Percentiles rank a stretch among this genome's conserved stretches.
Conservation (phyloP, 2,329 filamentous ascomycete species). For the Aspergillus pseudoterreus region DNA sequence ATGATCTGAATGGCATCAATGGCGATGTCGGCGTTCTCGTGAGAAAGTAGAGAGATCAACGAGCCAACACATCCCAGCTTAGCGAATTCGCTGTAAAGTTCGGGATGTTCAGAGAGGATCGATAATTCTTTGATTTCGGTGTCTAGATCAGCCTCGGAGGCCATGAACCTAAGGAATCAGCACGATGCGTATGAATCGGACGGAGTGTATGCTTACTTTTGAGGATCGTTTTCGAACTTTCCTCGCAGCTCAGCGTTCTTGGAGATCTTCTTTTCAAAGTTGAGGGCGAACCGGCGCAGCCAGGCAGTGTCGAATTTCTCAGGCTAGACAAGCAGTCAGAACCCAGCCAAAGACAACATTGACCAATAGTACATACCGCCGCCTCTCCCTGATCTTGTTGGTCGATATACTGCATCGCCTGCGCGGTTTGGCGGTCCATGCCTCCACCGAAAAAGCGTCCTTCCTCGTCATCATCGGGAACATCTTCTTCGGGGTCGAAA, state of each 20-base stretch:
- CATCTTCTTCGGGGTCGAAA: slow-evolving; percentile 55
- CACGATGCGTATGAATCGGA: background rate
- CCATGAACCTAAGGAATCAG: slow-evolving; percentile 58
- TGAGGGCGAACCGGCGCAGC: slow-evolving; percentile 75
- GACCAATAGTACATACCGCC: slow-evolving; percentile 29
- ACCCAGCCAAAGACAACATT: background rate
- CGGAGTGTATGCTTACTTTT: slow-evolving; percentile 52
- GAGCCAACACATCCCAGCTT: slow-evolving; percentile 69
- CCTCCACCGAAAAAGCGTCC: slow-evolving; percentile 95
- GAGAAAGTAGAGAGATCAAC: slow-evolving; percentile 76
- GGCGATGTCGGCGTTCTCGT: slow-evolving; percentile 96
- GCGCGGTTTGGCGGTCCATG: slow-evolving; percentile 73
- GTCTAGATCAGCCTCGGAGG: slow-evolving; percentile 84
- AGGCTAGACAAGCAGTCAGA: slow-evolving; percentile 36
- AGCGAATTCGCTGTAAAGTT: slow-evolving; percentile 76
- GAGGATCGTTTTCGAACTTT: slow-evolving; percentile 74
- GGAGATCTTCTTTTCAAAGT: slow-evolving; percentile 84
- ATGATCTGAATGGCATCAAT: slow-evolving; percentile 88
- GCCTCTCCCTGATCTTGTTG: slow-evolving; percentile 55
- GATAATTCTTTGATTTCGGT: slow-evolving; percentile 81
- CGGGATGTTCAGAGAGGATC: slow-evolving; percentile 80
- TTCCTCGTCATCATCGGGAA: slow-evolving; percentile 79
- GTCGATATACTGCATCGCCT: slow-evolving; percentile 86
- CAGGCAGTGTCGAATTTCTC: slow-evolving; percentile 81
- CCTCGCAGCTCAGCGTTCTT: slow-evolving; percentile 88